Evolutionary conservation across 495 filamentous ascomycete genomes (phyloP).

Genomic region (Aspergillus leporis): DNA sequence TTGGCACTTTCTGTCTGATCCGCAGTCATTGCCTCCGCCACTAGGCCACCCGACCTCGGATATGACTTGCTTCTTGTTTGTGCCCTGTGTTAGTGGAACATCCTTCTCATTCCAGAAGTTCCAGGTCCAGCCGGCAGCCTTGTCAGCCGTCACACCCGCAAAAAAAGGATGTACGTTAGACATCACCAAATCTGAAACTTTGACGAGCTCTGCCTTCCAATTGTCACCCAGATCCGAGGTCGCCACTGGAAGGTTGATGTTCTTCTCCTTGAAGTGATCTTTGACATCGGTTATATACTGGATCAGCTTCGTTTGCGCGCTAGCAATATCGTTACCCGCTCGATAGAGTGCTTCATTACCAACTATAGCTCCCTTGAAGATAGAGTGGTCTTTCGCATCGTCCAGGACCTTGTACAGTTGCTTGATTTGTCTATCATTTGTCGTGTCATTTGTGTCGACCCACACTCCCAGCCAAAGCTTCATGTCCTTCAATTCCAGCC

Average conservation of each 20-base stretch:
- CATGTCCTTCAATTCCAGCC: constrained; percentile 71
- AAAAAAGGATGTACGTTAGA: constrained; percentile 98
- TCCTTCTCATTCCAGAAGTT: constrained; percentile 73
- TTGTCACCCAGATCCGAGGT: constrained; percentile 89
- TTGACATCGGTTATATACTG: constrained; percentile 66
- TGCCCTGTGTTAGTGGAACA: constrained; percentile 57
- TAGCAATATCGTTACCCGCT: constrained; percentile 46
- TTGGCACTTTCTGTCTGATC: constrained; percentile 53
- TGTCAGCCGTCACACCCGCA: constrained; percentile 66
- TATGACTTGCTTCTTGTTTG: constrained; percentile 67
- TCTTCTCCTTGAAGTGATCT: constrained; percentile 64
- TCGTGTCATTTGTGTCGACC: constrained; percentile 82
- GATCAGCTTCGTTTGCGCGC: constrained; percentile 66
- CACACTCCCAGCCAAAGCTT: constrained; percentile 97
- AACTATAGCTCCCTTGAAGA: constrained; percentile 84
- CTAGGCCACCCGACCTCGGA: constrained; percentile 93
- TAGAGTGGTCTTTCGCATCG: constrained; percentile 57
- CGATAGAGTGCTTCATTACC: constrained; percentile 95
- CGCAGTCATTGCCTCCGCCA: constrained; percentile 79
- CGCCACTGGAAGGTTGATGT: constrained; percentile 72
- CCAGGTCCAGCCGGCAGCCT: constrained; percentile 81
- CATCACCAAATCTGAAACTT: constrained; percentile 83
- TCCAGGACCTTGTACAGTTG: constrained; percentile 83
- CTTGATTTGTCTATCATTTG: constrained; percentile 75
- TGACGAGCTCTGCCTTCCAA: constrained; percentile 70